Evolutionary conservation across 306 rosid species (phyloP), one percentile per base, ranked within the genome.

Genomic region (Trichosanthes truncata): DNA sequence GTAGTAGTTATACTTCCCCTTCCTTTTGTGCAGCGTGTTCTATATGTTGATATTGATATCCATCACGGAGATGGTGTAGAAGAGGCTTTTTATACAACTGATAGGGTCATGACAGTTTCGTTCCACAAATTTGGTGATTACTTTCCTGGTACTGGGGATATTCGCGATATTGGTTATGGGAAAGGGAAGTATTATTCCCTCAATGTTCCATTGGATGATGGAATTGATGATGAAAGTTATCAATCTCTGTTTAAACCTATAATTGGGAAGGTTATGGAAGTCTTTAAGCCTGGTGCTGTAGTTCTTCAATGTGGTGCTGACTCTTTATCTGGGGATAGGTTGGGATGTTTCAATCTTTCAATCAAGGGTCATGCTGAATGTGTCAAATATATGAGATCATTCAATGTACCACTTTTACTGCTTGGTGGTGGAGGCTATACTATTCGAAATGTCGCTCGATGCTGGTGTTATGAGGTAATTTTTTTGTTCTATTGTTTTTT

Each of bases 241-340:
- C 81, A 69, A 46, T 78, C 36, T 38, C n/a, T 82, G 79, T 82
- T 82, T 60, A 78, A 82, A 71, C 81, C 85, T 18, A 71, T 82
- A 75, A 71, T 82, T 65, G 65, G 74, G 53, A 82, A 82, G 66
- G 85, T 82, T 17, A 78, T 78, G 81, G 85, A 82, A 51, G 74
- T 78, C 23, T 82, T 69, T 79, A 78, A 69, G 57, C 85, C 85
- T 5, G 85, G 78, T 45, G 85, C 81, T 21, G 82, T 82, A 35
- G 85, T 82, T 49, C 85, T 82, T 33, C 85, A 82, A 66, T 82
- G 85, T 82, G 85, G 85, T 21, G 85, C 85, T 23, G 85, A 82
- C 67, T 82, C 85, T 20, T 82, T 82, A 35, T 78, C 82, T 38
- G 85, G 85, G 17, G 85, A 82, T 77, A 78, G 85, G 57, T 43